These are phyloP conservation scores for Neurospora sp. DNA, from an alignment of 495 filamentous ascomycete species.

Conservation along the genomic window DNA sequence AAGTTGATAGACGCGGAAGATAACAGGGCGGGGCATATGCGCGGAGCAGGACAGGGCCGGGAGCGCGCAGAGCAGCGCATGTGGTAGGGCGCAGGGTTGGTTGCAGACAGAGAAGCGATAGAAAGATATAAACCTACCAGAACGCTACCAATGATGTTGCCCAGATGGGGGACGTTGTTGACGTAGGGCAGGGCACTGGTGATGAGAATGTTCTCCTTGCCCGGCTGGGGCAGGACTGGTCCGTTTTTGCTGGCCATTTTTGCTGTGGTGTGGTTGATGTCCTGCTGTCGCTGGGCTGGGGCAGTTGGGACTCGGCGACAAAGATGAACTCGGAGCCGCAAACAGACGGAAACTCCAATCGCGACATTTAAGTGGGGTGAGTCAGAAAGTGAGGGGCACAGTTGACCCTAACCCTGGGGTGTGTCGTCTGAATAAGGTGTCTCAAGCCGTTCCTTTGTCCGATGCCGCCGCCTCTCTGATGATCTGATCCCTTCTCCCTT, in stretches of 20 bases:
- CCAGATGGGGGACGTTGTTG: slow-evolving; percentile 92
- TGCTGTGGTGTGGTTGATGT: not conserved
- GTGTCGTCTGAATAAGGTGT: not conserved
- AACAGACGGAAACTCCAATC: not conserved
- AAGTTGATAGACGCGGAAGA: not conserved
- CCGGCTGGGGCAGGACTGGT: slow-evolving; percentile 31
- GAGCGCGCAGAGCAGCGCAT: not conserved
- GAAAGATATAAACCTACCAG: slow-evolving; percentile 31
- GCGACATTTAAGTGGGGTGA: not conserved
- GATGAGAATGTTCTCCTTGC: slow-evolving; percentile 46
- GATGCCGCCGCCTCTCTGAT: not conserved
- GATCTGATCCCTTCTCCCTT: not conserved
- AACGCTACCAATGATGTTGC: slow-evolving; percentile 87
- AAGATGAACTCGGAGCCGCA: not conserved
- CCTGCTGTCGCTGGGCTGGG: not conserved
- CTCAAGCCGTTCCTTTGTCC: not conserved
- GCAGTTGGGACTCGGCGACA: not conserved
- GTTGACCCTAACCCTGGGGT: not conserved
- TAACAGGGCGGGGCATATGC: not conserved
- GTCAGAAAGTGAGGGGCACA: not conserved
- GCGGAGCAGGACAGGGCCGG: not conserved
- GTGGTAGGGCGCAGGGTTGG: not conserved
- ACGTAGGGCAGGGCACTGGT: slow-evolving; percentile 75
- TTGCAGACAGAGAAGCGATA: not conserved
- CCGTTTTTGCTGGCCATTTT: not conserved